Base-by-base conservation (phyloP, 768 basidiomycete species). In the Rhizopogon rudus region DNA sequence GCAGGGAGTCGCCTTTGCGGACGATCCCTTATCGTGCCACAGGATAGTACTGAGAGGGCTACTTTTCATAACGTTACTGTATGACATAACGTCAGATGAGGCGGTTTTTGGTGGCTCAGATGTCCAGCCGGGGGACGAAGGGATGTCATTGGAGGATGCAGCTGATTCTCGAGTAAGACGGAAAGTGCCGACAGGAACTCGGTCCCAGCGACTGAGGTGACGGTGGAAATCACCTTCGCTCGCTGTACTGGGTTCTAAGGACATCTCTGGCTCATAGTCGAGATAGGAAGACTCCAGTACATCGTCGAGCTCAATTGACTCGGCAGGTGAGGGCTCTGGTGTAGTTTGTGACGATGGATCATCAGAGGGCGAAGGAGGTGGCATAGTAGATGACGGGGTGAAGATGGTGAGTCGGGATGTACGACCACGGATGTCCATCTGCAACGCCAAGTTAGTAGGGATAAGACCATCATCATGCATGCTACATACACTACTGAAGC, bases 261-360 rank as follows among this genome's bases (percentile, higher is more conserved):
- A 67, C 14, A 56, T 54, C 49, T 78, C 76, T 16, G 73, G 77
- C 49, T 85, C 85, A 0, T 79, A 76, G 60, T 83, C 84, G 17
- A 91, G 73, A 68, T 87, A 82, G 0, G 89, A 84, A 1, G 84
- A 77, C 54, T 92, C 87, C 37, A 92, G 75, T 16, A 92, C 88
- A 61, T 92, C 90, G 61, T 88, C 82, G 20, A 92, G 77, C 57
- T 72, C 73, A 37, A 82, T 77, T 10, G 81, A 74, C 56, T 84
- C 80, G 13, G 81, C 71, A 25, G 78, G 73, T 28, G 67, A 65
- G 25, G 71, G 66, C 13, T 75, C 72, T 3, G 75, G 68, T 16
- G 70, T 68, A 39, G 66, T 66, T 48, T 65, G 67, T 45, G 69
- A 63, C 40, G 64, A 60, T 25, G 64, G 59, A 22, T 75, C 76